Evolutionary conservation across 176 grass and related monocot species (phyloP).

Genomic region (Bolboschoenus planiculmis): DNA sequence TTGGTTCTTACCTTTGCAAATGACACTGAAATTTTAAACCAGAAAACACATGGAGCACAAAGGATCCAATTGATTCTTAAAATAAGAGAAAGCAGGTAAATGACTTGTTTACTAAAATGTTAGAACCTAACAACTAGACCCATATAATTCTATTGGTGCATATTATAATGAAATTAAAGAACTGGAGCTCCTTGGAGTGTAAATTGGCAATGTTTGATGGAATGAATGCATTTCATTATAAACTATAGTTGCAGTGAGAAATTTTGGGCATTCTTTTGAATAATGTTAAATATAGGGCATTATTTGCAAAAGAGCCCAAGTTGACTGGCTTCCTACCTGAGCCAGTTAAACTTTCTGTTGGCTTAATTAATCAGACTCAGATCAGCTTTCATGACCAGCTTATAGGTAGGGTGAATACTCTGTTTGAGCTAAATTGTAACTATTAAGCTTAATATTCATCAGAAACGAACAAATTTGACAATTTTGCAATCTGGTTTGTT

Average conservation of each 20-base stretch:
- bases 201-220: neutral
- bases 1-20: neutral
- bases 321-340: neutral
- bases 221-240: neutral
- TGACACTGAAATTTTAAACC: neutral
- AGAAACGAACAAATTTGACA: neutral
- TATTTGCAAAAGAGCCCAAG: neutral
- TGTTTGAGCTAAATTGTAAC: neutral
- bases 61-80: neutral
- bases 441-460: neutral
- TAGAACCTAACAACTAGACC: neutral
- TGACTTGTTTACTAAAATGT: neutral
- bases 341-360: neutral
- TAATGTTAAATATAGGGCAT: neutral
- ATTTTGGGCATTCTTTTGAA: neutral
- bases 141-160: neutral
- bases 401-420: neutral
- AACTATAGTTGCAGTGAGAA: neutral
- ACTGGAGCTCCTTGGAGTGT: neutral
- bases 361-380: neutral
- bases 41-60: neutral
- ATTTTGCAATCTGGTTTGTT: slow-evolving; percentile 2
- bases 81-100: neutral
- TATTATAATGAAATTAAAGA: neutral
- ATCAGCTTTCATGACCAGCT: neutral